Evolutionary conservation across 768 basidiomycete species (phyloP).

Genomic region (Boletus edulis): DNA sequence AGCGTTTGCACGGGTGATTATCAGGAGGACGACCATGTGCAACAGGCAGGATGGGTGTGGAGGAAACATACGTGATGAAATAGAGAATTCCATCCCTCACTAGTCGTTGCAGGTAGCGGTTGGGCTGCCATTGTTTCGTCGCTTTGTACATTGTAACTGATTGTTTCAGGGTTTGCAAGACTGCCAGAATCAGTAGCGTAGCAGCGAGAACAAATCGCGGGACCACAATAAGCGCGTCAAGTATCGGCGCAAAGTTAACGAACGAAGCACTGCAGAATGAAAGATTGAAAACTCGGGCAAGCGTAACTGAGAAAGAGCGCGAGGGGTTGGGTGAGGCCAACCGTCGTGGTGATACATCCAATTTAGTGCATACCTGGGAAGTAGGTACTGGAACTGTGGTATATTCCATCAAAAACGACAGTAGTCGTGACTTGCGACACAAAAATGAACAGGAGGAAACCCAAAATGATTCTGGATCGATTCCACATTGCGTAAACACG

Average conservation of each 20-base stretch:
- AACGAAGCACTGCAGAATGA: neutral
- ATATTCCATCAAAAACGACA: neutral
- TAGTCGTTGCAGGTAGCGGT: conserved; percentile 3
- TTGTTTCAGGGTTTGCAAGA: neutral
- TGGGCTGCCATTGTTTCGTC: conserved; percentile 5
- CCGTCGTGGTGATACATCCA: neutral
- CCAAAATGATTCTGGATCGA: neutral
- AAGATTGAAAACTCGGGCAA: neutral
- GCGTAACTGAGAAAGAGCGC: neutral
- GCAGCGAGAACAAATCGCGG: conserved; percentile 2
- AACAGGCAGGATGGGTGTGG: no score
- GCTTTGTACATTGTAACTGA: neutral
- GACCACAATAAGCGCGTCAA: neutral
- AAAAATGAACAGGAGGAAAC: neutral
- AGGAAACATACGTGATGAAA: conserved; percentile 8
- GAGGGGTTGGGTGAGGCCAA: no score
- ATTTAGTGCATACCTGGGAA: neutral
- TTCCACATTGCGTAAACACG: conserved; percentile 4
- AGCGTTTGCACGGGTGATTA: no score
- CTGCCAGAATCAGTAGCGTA: neutral
- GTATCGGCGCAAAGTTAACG: neutral
- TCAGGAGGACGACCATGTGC: no score
- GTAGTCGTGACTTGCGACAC: neutral
- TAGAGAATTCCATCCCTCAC: conserved; percentile 8
- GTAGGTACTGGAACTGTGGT: neutral